phyloP scores from a whole-genome alignment of 2,329 filamentous ascomycete species.

The Aaosphaeria pasadenensis region DNA sequence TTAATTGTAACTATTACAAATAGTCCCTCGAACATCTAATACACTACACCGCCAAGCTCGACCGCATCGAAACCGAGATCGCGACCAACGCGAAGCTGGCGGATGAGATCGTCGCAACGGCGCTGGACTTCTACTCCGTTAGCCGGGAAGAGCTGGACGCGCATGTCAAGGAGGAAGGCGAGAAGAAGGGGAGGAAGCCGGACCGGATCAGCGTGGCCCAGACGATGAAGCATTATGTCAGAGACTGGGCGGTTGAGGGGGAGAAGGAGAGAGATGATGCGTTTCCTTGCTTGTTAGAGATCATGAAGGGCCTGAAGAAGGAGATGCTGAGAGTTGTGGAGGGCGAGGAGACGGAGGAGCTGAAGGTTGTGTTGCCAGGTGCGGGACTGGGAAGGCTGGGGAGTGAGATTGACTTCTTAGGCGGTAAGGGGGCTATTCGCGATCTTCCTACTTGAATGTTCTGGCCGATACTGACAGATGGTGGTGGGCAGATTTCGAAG shows the following conservation, averaged over 20 bases:
- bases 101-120: neutral
- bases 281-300: constrained; percentile 33
- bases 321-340: constrained; percentile 13
- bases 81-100: neutral
- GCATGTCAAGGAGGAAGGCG: neutral
- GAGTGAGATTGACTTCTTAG: neutral
- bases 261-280: constrained; percentile 44
- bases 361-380: neutral
- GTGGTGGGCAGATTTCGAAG: constrained; percentile 46
- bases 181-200: constrained; percentile 30
- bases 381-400: neutral
- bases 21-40: neutral
- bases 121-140: neutral
- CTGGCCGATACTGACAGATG: no score
- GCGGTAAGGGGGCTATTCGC: neutral
- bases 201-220: constrained; percentile 53
- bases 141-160: neutral
- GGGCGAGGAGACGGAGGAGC: neutral
- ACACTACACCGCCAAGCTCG: neutral
- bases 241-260: constrained; percentile 52
- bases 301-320: constrained; percentile 10
- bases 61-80: neutral
- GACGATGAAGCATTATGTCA: constrained; percentile 56
- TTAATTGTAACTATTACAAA: neutral
- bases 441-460: no score